Base-by-base conservation (phyloP, 306 rosid genomes). In the Pterocarpus macrocarpus region DNA sequence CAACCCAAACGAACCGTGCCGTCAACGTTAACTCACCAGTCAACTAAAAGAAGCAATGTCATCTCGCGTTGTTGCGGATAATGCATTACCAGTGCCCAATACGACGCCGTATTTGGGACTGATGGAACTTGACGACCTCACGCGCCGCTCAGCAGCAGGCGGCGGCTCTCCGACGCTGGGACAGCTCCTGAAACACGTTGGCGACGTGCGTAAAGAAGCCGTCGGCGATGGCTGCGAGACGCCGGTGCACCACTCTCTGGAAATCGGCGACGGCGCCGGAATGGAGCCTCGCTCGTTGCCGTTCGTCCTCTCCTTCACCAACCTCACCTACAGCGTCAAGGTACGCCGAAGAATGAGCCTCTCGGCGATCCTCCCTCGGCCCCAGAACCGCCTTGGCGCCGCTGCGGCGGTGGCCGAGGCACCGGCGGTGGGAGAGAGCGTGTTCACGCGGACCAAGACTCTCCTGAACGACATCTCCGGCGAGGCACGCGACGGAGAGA, bases 401-500 rank as follows among this genome's bases (percentile, higher is more conserved):
- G 66, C 89, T 1, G 70, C 86, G 15, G 81, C 6, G 0, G 81
- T 5, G 0, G 69, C 86, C 0, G 89, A 79, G 3, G 43, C 55
- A 0, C 83, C 94, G 0, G 77, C 71, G 0, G 61, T 64, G 0
- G 94, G 86, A 0, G 99, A 90, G 49, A 76, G 80, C 1, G 38
- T 87, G 10, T 93, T 91, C 76, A 12, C 78, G 0, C 52, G 71
- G 7, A 92, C 89, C 7, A 95, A 92, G 89, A 92, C 90, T 30
- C 90, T 95, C 0, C 84, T 95, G 11, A 89, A 93, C 36, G 90
- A 95, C 49, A 90, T 95, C 81, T 92, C 97, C 38, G 98, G 99
- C 8, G 98, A 91, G 69, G 98, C 98, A 0, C 89, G 91, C 0
- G 99, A 95, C 47, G 99, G 99, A 0, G 98, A 95, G 81, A 91